Percentiles rank a stretch among this genome's conserved stretches.
Conservation (phyloP, 306 rosid genomes). For the Cicer judaicum region DNA sequence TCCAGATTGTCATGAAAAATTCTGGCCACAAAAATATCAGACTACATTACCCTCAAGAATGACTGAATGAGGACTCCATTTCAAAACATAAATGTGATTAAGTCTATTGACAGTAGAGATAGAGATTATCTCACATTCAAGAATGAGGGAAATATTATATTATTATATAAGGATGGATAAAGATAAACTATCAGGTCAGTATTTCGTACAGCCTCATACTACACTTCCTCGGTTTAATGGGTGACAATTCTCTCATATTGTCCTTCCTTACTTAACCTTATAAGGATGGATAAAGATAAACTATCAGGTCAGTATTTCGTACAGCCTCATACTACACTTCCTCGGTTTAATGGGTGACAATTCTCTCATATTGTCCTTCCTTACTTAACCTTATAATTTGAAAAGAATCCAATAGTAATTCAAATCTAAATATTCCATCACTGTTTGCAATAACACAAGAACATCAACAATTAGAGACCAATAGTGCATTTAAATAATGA, state of each 20-base stretch:
- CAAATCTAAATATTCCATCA: constrained; percentile 1
- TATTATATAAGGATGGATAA: not conserved
- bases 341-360: not conserved
- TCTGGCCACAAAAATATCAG: not conserved
- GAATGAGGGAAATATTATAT: not conserved
- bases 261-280: not conserved
- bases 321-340: not conserved
- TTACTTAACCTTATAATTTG: not conserved
- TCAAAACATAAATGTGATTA: not conserved
- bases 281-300: not conserved
- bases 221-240: not conserved
- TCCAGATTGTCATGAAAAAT: constrained; percentile 1
- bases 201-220: not conserved
- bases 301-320: not conserved
- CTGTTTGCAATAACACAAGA: not conserved
- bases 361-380: not conserved
- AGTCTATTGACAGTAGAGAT: not conserved
- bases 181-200: not conserved
- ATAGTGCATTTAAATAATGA: constrained; percentile 22
- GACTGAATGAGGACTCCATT: not conserved
- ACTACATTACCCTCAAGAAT: constrained; percentile 10
- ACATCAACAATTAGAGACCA: constrained; percentile 8
- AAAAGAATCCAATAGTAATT: not conserved
- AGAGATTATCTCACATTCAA: not conserved
- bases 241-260: not conserved